Base-by-base conservation (phyloP, 768 basidiomycete species). In the Rhizopogon vinicolor region DNA sequence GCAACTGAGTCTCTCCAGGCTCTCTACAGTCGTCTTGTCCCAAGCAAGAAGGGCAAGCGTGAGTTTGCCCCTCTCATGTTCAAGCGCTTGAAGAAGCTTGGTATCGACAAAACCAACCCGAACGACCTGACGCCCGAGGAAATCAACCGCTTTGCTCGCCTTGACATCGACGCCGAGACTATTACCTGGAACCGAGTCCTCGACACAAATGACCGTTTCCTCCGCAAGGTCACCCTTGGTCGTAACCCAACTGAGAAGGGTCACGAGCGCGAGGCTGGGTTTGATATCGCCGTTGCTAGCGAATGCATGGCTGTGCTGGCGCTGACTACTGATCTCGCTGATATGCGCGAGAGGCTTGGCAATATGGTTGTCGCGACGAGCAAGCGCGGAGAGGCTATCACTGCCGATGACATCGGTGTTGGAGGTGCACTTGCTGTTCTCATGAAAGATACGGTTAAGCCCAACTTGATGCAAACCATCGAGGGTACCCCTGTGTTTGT, bases 401-500 rank as follows among this genome's bases (percentile, higher is more conserved):
- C 96, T 39, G 93, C 93, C 25, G 96, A 98, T 66, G 96, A 99
- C 68, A 82, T 99, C 51, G 96, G 96, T 61, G 91, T 90, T 61
- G 89, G 93, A 59, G 95, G 94, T 55, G 94, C 96, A 51, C 84
- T 99, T 51, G 91, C 96, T 13, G 95, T 98, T 51, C 81, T 99
- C 59, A 89, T 99, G 86, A 98, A 98, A 76, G 96, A 99, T 64
- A 92, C 97, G 14, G 93, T 99, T 76, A 99, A 98, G 75, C 96
- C 96, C 22, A 99, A 98, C 68, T 73, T 99, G 59, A 99, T 99
- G 96, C 96, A 99, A 73, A 94, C 95, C 3, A 78, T 98, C 41
- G 90, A 98, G 85, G 96, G 96, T 43, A 99, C 96, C 1, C 96
- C 96, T 40, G 97, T 99, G 60, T 98, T 99, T 66, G 97, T 99